These are phyloP conservation scores for Talaromyces sp. DNA, from an alignment of 2,329 filamentous ascomycete species.

Conservation along the genomic window DNA sequence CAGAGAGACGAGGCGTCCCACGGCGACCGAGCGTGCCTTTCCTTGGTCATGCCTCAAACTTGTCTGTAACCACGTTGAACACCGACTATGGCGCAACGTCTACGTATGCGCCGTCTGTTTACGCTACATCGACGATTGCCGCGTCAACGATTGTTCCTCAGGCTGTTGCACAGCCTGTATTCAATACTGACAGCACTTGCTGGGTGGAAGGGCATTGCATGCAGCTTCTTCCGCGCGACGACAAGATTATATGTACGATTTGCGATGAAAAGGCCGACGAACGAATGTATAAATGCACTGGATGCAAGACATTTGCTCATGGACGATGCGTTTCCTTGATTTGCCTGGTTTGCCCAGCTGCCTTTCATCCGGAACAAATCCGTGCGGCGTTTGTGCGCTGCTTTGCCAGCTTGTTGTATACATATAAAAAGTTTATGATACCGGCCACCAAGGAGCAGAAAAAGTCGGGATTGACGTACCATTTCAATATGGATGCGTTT, in stretches of 20 bases:
- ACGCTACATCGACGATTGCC: constrained; percentile 46
- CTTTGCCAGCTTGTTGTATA: constrained; percentile 64
- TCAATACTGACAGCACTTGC: constrained; percentile 36
- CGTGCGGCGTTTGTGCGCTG: constrained; percentile 64
- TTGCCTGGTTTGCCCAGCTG: constrained; percentile 60
- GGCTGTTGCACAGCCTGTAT: constrained; percentile 30
- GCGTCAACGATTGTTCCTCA: constrained; percentile 48
- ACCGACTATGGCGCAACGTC: constrained; percentile 35
- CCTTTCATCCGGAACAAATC: constrained; percentile 62
- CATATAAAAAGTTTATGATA: constrained; percentile 59
- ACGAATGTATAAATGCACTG: constrained; percentile 44
- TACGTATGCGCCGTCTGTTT: constrained; percentile 45
- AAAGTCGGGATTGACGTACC: constrained; percentile 57
- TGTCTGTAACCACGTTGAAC: constrained; percentile 41
- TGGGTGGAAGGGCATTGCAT: constrained; percentile 47
- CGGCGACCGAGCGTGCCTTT: constrained; percentile 67
- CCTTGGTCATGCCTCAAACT: constrained; percentile 52
- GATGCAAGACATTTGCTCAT: constrained; percentile 50
- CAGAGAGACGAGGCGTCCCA: constrained; percentile 58
- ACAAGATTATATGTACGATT: constrained; percentile 41
- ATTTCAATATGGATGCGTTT: constrained; percentile 64
- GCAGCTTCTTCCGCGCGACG: constrained; percentile 39
- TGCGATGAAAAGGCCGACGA: constrained; percentile 56
- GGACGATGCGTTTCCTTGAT: constrained; percentile 55
- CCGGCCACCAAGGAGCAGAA: constrained; percentile 57